Evolutionary conservation across 78 protist species (phyloP).

Genomic region (Dictyostelium firmibasis): DNA sequence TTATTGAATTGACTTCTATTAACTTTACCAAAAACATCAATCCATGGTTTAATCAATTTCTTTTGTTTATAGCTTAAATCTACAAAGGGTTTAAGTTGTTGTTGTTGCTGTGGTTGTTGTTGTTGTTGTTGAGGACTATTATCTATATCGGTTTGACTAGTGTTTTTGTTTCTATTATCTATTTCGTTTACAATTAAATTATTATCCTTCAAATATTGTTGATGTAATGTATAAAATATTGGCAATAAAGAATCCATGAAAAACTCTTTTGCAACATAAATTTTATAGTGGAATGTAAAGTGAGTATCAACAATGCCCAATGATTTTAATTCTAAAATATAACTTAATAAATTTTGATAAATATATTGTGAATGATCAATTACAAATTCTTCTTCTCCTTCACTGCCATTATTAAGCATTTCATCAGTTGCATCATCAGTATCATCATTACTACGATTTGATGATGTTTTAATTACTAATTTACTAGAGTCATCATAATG

Average conservation of each 20-base stretch:
- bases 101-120: neutral
- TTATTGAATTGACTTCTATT: neutral
- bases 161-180: too few species aligned
- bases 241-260: neutral
- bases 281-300: neutral
- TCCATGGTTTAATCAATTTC: slow-evolving; percentile 11
- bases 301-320: neutral
- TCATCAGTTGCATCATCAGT: neutral
- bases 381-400: neutral
- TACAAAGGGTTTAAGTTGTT: neutral
- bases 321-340: slow-evolving; percentile 2
- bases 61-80: neutral
- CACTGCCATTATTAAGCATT: neutral
- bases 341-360: neutral
- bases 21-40: neutral
- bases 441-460: neutral
- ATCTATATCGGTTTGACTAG: too few species aligned
- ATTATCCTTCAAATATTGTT: neutral
- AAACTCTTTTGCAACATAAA: neutral
- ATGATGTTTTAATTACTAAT: neutral
- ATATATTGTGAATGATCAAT: neutral
- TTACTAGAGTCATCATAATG: neutral
- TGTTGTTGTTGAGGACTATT: neutral
- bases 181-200: too few species aligned
- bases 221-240: neutral